Base-by-base conservation (phyloP, 2,329 filamentous ascomycete species). In the Colletotrichum sp. region DNA sequence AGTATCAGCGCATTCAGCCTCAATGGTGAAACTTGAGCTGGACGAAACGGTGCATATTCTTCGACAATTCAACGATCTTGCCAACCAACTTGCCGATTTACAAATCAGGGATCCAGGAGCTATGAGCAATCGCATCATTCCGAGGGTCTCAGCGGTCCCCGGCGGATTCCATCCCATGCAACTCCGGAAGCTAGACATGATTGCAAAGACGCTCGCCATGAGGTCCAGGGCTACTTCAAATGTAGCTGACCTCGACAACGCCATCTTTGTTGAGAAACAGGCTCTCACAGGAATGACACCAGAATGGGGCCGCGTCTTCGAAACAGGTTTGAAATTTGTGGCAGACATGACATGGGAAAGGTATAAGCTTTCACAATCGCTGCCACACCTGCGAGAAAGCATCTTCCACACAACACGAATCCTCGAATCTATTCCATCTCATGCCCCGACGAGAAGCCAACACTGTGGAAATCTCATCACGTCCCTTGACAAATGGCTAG, bases 81-180 rank as follows among this genome's bases (percentile, higher is more conserved):
- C n/a, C n/a, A 52, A 24, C 44, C 44, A 52, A 24, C n/a, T 52
- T 52, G n/a, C n/a, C 44, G n/a, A 24, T 0, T 52, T 52, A 0
- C 18, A 21, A 49, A 0, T 52, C 2, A 13, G n/a, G 10, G 12
- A 21, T 0, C 3, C n/a, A 0, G 44, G 8, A 5, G 0, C 1
- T 3, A 21, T 52, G 0, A 52, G 6, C n/a, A 0, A 24, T 13
- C 0, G n/a, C 44, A 1, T 52, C n/a, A 8, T 21, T 52, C 0
- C 12, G 10, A 52, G 0, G 44, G 10, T 13, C 44, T 49, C 18
- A 49, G 39, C 9, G 5, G 4, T 49, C 2, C 39, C 39, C 1
- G 39, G 39, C 18, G 0, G 39, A 0, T n/a, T 24, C 5, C 44
- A 52, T 52, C 44, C 44, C 5, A 52, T 52, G n/a, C 44, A 52